Conservation (phyloP, 345 rosid genomes). For the Eucalyptus viminalis region DNA sequence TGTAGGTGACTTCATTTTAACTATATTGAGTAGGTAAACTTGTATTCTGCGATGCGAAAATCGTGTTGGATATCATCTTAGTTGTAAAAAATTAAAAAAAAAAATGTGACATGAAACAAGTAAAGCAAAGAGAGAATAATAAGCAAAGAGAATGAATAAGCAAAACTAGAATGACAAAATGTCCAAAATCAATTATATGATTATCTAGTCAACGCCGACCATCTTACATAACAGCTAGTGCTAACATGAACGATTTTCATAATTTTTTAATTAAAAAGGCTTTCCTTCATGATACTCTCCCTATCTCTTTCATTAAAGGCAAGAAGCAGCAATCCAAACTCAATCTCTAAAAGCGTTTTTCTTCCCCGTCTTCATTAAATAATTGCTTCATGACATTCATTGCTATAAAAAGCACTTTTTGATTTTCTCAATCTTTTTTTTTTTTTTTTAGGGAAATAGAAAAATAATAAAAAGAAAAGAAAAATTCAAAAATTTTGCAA, state of each 20-base stretch:
- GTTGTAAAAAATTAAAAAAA: background rate
- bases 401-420: too few relatives aligned
- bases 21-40: background rate
- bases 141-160: background rate
- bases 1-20: background rate
- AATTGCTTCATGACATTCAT: background rate
- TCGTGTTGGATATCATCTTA: background rate
- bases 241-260: too few relatives aligned
- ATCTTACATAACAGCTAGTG: accelerated
- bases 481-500: too few relatives aligned
- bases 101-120: background rate
- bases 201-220: too few relatives aligned
- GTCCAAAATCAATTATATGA: background rate
- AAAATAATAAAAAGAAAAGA: too few relatives aligned
- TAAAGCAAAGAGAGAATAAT: background rate
- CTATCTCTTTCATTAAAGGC: background rate
- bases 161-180: background rate
- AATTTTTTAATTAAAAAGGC: too few relatives aligned
- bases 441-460: too few relatives aligned
- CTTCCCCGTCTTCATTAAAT: background rate
- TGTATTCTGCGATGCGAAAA: background rate
- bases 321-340: background rate
- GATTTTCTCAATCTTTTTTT: too few relatives aligned
- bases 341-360: background rate
- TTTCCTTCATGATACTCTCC: background rate